Evolutionary conservation across 129 eudicot species (phyloP), one percentile per base, ranked within the genome.

Genomic region (Centaurea solstitialis): DNA sequence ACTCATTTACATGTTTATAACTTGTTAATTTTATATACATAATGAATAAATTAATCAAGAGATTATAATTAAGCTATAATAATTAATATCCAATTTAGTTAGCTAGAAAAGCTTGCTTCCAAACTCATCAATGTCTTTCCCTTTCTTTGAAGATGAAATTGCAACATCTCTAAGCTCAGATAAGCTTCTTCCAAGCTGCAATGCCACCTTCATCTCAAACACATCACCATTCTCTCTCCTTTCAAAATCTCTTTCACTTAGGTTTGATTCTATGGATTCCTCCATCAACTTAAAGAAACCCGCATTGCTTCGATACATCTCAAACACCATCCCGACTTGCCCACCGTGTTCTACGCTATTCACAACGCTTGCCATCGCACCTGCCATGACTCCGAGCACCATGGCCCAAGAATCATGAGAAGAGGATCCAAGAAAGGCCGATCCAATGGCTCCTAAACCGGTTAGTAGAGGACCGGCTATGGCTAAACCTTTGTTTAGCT

Each of bases 321-420:
- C 98, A 37, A 94, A 78, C 88, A 94, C 97, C 98, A 94, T 94
- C 22, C 98, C 98, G 15, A 94, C 93, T 84, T 94, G 98, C 57
- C 90, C 98, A 40, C 98, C 98, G 53, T 94, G 97, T 87, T 91
- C 88, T 1, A 94, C 13, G 4, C 86, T 81, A 68, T 93, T 93
- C 69, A 88, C 94, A 12, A 85, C 87, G 18, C 82, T 81, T 3
- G 90, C 93, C 75, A 93, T 76, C 4, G 92, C 93, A 59, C 95
- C 97, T 0, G 86, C 91, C 45, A 80, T 80, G 66, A 88, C 90
- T 12, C 93, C 97, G 17, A 90, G 70, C 24, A 87, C 76, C 84
- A 79, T 81, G n/a, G 80, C 91, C 93, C 92, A 90, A 2, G 90
- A 68, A 18, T 69, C 85, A 40, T 82, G 82, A 70, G 61, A 24